These are phyloP conservation scores for Saitozyma podzolica DNA, from an alignment of 768 basidiomycete genomes.

Conservation along the genomic window DNA sequence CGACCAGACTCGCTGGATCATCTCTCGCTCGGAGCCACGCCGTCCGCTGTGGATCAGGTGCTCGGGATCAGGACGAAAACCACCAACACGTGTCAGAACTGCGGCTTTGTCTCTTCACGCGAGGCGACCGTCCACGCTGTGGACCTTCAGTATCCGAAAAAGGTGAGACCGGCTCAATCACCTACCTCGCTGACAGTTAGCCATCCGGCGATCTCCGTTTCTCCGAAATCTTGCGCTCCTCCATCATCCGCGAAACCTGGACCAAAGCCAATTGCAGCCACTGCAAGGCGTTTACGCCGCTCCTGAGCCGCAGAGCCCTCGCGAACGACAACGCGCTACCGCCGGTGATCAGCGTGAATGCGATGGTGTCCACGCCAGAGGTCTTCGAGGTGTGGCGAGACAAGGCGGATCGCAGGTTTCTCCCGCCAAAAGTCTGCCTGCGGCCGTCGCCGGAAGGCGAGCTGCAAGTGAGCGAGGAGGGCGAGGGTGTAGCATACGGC, in stretches of 20 bases:
- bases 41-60: slow-evolving; percentile 80
- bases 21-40: slow-evolving; percentile 42
- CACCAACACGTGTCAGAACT: slow-evolving; percentile 70
- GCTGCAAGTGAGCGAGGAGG: slow-evolving; percentile 15
- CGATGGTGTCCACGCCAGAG: slow-evolving; percentile 75
- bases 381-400: slow-evolving; percentile 75
- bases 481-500: slow-evolving; percentile 62
- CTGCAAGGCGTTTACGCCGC: slow-evolving; percentile 75
- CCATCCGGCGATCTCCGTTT: slow-evolving; percentile 55
- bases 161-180: slow-evolving; percentile 56
- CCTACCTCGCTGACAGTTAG: no score
- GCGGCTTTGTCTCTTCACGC: slow-evolving; percentile 70
- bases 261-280: slow-evolving; percentile 83
- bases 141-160: slow-evolving; percentile 83
- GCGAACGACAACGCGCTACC: slow-evolving; percentile 62
- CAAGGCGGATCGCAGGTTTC: slow-evolving; percentile 31
- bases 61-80: slow-evolving; percentile 78
- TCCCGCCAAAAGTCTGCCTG: slow-evolving; percentile 25
- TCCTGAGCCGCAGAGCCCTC: slow-evolving; percentile 70
- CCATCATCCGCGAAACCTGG: slow-evolving; percentile 74
- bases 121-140: slow-evolving; percentile 77
- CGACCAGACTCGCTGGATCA: slow-evolving; percentile 5
- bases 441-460: slow-evolving; percentile 20
- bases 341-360: slow-evolving; percentile 81
- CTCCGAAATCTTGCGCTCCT: slow-evolving; percentile 66